These are phyloP conservation scores for Colletotrichum eleusines DNA, from an alignment of 2,329 filamentous ascomycete species.

Conservation along the genomic window DNA sequence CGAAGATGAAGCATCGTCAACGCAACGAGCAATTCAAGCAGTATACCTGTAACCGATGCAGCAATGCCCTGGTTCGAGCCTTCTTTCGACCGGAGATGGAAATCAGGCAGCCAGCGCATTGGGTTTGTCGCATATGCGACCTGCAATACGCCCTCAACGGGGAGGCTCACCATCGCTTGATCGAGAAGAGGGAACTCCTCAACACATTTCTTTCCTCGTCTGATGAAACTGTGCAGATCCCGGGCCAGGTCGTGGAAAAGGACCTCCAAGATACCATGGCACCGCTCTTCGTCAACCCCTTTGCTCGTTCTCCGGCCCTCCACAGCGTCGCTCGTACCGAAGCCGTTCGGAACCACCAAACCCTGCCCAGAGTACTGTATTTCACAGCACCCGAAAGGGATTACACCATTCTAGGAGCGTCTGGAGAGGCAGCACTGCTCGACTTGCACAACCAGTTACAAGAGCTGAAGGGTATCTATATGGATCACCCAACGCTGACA, in stretches of 20 bases:
- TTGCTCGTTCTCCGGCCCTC: background rate
- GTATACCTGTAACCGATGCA: conserved; percentile 13
- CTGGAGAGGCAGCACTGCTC: conserved; percentile 11
- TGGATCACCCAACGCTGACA: conserved; percentile 8
- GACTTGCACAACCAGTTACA: background rate
- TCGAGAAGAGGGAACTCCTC: conserved; percentile 10
- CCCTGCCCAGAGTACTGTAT: background rate
- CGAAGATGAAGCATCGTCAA: background rate
- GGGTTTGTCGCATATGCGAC: conserved; percentile 24
- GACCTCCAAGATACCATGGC: conserved; percentile 11
- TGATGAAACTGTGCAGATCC: background rate
- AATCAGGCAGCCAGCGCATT: background rate
- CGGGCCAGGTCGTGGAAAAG: background rate
- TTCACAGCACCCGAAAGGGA: background rate
- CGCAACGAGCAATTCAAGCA: background rate
- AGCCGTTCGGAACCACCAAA: background rate
- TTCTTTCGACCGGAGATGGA: conserved; percentile 18
- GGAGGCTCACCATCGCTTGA: conserved; percentile 16
- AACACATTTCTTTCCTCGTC: background rate
- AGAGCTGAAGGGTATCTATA: background rate
- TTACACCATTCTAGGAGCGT: background rate
- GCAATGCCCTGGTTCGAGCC: background rate
- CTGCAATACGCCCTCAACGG: conserved; percentile 2
- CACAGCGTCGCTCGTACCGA: background rate
- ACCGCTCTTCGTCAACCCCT: conserved; percentile 16